A percentile compares a stretch with the other conserved stretches of the same genome.
These are phyloP conservation scores for Sorghum bicolor DNA, from an alignment of 176 grass and related monocot species.

Conservation along the genomic window Sorghum_bicolor_NCBIv3 NC_012871.2:74702001-74702500, in stretches of 20 bases:
- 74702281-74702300: constrained; percentile 45
- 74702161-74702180: background rate
- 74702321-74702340: constrained; percentile 21
- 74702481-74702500: constrained; percentile 39
- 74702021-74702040: constrained; percentile 61
- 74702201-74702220: background rate
- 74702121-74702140: background rate
- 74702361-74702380: background rate
- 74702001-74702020: constrained; percentile 53
- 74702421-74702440: constrained; percentile 42
- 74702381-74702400: background rate
- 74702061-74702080: background rate
- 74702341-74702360: constrained; percentile 15
- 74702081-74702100: background rate
- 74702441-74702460: constrained; percentile 18
- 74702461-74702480: constrained; percentile 27
- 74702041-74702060: constrained; percentile 65
- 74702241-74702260: constrained; percentile 78
- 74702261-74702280: constrained; percentile 55
- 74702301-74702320: constrained; percentile 46
- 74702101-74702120: background rate
- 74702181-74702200: background rate
- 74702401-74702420: background rate
- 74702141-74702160: background rate
- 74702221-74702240: constrained; percentile 54